Conservation (phyloP, 2,329 filamentous ascomycete genomes). For the Volutella citrinella region DNA sequence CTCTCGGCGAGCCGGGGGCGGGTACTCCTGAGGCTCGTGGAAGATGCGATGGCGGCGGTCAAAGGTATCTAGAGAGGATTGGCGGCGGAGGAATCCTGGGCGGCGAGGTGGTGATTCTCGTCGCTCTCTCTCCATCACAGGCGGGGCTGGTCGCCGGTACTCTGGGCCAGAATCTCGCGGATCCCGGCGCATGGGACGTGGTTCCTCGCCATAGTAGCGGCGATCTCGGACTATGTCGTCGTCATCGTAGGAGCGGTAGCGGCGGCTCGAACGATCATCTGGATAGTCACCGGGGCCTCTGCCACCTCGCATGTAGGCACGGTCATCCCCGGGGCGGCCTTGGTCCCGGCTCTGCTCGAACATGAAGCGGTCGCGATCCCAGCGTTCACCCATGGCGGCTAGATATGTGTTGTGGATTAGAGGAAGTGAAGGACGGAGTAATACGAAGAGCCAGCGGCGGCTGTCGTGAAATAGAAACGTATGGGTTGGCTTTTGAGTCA, state of each 20-base stretch:
- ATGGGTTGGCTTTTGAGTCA: conserved; percentile 1
- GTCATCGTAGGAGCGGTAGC: conserved; percentile 45
- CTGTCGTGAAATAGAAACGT: too few relatives aligned
- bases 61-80: conserved; percentile 88
- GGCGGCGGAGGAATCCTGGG: conserved; percentile 70
- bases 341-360: conserved; percentile 38
- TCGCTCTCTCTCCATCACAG: conserved; percentile 54
- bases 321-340: conserved; percentile 55
- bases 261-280: conserved; percentile 45
- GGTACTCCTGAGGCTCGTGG: conserved; percentile 59
- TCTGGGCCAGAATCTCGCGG: conserved; percentile 33
- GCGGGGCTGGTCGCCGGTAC: conserved; percentile 40
- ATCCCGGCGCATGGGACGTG: conserved; percentile 33
- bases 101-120: conserved; percentile 53
- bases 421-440: conserved; percentile 7
- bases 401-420: conserved; percentile 2
- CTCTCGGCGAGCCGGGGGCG: conserved; percentile 52
- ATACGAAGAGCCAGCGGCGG: conserved; percentile 9
- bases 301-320: conserved; percentile 36
- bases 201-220: conserved; percentile 55
- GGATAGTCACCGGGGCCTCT: conserved; percentile 43
- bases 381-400: conserved; percentile 39
- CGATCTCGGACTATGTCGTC: conserved; percentile 47
- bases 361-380: conserved; percentile 53
- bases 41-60: conserved; percentile 65